Evolutionary conservation across 169 alveolate species (phyloP).

Genomic region (Cryptosporidium felis): DNA sequence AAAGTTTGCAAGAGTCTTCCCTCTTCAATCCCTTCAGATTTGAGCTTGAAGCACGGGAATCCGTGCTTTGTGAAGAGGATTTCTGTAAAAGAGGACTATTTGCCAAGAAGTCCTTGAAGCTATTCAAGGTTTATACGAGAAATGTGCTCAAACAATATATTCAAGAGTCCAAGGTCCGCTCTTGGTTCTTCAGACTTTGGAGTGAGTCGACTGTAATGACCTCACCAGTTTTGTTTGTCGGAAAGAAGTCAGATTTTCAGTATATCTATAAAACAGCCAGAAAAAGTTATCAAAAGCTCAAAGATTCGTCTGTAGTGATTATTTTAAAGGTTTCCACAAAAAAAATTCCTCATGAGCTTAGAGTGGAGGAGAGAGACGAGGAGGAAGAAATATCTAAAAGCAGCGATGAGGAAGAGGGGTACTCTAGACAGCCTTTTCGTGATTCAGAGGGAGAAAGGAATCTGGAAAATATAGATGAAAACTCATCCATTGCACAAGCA

Average conservation of each 20-base stretch:
- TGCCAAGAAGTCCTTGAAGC: background rate
- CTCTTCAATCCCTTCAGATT: background rate
- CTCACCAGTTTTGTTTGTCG: constrained; percentile 32
- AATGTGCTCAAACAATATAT: constrained; percentile 30
- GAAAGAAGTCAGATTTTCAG: background rate
- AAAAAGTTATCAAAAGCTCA: constrained; percentile 12
- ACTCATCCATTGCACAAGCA: constrained; percentile 11
- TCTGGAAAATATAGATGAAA: background rate
- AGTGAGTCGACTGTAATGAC: constrained; percentile 59
- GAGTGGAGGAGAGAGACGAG: background rate
- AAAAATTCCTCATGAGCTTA: background rate
- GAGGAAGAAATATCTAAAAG: no score
- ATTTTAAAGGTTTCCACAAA: constrained; percentile 35
- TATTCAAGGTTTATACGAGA: background rate
- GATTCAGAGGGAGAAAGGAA: background rate
- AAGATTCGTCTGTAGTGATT: constrained; percentile 35
- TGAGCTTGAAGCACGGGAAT: background rate
- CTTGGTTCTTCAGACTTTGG: constrained; percentile 66
- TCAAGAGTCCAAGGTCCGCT: constrained; percentile 17
- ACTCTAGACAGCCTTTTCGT: background rate
- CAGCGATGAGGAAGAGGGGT: background rate
- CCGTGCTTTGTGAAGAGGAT: constrained; percentile 1
- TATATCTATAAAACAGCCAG: constrained; percentile 2
- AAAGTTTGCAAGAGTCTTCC: background rate
- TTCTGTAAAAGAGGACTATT: constrained; percentile 25